Evolutionary conservation across 2,329 filamentous ascomycete genomes (phyloP).

Genomic region (Fusarium temperatum): DNA sequence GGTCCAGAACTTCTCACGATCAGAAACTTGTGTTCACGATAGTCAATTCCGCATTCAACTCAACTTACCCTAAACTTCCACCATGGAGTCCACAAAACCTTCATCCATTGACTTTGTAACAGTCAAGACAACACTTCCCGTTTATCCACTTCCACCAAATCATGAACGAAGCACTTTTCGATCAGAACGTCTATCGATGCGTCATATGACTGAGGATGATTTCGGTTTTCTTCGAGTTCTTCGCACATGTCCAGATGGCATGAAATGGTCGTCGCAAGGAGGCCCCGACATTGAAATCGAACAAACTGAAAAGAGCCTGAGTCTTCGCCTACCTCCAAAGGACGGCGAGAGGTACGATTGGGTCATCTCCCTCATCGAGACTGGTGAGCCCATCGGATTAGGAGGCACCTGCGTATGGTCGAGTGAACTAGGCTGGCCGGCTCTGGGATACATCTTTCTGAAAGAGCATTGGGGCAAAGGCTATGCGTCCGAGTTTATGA

Average conservation of each 20-base stretch:
- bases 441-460: conserved; percentile 66
- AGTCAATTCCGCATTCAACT: background rate
- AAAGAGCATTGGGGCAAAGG: conserved; percentile 64
- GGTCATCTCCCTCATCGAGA: conserved; percentile 58
- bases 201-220: conserved; percentile 61
- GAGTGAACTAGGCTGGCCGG: conserved; percentile 62
- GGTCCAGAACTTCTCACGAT: background rate
- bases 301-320: conserved; percentile 54
- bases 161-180: conserved; percentile 50
- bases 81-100: conserved; percentile 31
- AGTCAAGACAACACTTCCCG: conserved; percentile 60
- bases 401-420: conserved; percentile 53
- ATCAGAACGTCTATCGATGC: conserved; percentile 65
- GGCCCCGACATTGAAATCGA: conserved; percentile 54
- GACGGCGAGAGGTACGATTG: conserved; percentile 65
- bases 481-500: conserved; percentile 65
- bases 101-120: conserved; percentile 46
- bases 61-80: conserved; percentile 1
- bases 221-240: conserved; percentile 60
- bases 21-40: background rate
- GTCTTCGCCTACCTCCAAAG: conserved; percentile 56
- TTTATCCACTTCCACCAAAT: conserved; percentile 52
- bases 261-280: conserved; percentile 64
- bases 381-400: conserved; percentile 61
- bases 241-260: conserved; percentile 67